A percentile compares a stretch with the other conserved stretches of the same genome.
phyloP scores from a whole-genome alignment of 2,329 filamentous ascomycete species.

The Hyphodiscus sp. region DNA sequence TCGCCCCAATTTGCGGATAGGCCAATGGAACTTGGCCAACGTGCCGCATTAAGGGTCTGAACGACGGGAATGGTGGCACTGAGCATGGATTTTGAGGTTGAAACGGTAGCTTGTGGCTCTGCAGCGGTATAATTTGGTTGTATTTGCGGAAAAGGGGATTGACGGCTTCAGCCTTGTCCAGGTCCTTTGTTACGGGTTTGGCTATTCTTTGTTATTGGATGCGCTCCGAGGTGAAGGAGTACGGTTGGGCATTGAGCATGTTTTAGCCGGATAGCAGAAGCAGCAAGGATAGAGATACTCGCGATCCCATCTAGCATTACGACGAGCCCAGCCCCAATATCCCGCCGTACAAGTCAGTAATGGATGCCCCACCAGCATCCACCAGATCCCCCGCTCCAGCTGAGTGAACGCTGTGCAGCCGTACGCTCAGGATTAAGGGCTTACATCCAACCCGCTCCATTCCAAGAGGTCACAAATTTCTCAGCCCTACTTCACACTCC shows the following conservation, averaged over 20 bases:
- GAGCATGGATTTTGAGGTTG: background rate
- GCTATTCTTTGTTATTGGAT: background rate
- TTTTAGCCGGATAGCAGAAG: background rate
- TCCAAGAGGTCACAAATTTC: background rate
- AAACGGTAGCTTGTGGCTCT: background rate
- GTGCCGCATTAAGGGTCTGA: background rate
- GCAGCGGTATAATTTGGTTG: background rate
- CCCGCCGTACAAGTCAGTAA: too few species aligned
- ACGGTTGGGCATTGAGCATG: background rate
- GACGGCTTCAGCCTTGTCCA: background rate
- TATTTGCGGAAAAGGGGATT: background rate
- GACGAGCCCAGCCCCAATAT: background rate
- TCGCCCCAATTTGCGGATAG: background rate
- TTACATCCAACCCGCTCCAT: background rate
- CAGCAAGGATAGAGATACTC: background rate
- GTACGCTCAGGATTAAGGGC: background rate
- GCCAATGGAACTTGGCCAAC: background rate
- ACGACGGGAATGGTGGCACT: background rate
- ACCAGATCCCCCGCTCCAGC: background rate
- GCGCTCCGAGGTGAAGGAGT: too few species aligned
- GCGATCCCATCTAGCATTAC: background rate
- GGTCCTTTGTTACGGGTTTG: background rate
- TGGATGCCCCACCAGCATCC: background rate
- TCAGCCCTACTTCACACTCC: background rate
- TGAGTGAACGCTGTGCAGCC: background rate